Base-by-base conservation (phyloP, 257 asterid genomes). In the Forsythia suspensa region DNA sequence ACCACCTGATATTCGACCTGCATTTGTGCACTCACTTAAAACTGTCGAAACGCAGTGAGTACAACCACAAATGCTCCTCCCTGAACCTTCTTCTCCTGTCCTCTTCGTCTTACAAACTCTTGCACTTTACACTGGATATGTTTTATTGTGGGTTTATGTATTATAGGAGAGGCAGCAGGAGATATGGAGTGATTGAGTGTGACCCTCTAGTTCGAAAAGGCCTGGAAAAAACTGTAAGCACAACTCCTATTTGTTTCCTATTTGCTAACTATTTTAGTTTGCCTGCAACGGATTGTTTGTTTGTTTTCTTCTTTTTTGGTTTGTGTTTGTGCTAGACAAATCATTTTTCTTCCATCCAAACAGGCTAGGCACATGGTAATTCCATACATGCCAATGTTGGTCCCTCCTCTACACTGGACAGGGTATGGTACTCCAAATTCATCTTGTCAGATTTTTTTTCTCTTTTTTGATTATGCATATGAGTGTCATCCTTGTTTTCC, bases 341-440 rank as follows among this genome's bases (percentile, higher is more conserved):
- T 74, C 70, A 57, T 51, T 78, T 65, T 71, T 82, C 43, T 83
- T 59, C 29, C 83, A 70, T 67, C 57, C 24, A 20, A 86, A 75
- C 97, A 96, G 99, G 98, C 98, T 41, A 92, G 89, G 85, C 98
- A 94, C 89, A 90, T 94, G 97, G 99, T 96, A 91, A 94, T 96
- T 65, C 99, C 99, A 7, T 96, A 92, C 77, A 96, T 96, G 98
- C 98, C 99, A 29, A 96, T 96, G 99, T 82, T 96, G 90, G 88
- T 96, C 85, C 96, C 98, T 77, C 99, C 98, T 10, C 82, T 92
- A 79, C 84, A 83, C 66, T 96, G 99, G 99, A 87, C 93, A 24
- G 97, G 98, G 99, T 96, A 91, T 85, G 88, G 59, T 78, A 71
- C 77, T 76, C 87, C 78, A 57, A 34, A 51, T 76, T 51, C 46